A percentile compares a stretch with the other conserved stretches of the same genome.
Conservation (phyloP, 2,329 filamentous ascomycete species). For the Rhynchosporium agropyri region DNA sequence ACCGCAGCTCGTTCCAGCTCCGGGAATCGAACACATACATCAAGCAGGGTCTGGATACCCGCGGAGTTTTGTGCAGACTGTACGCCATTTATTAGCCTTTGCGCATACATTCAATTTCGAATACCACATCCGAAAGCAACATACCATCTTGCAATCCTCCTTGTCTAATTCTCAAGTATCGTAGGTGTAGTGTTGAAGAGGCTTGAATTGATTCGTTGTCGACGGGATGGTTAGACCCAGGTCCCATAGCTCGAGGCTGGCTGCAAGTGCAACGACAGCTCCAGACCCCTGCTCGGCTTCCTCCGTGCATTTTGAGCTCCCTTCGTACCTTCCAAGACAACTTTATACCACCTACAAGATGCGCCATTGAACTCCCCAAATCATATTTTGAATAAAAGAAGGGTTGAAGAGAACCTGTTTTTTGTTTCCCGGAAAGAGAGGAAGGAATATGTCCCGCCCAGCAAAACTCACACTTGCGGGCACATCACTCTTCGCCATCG, state of each 20-base stretch:
- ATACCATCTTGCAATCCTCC: slow-evolving; percentile 37
- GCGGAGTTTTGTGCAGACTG: slow-evolving; percentile 98
- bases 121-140: slow-evolving; percentile 12
- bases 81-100: slow-evolving; percentile 32
- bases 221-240: slow-evolving; percentile 24
- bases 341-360: neutral
- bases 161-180: slow-evolving; percentile 21
- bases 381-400: neutral
- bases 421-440: neutral
- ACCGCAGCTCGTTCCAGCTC: slow-evolving; percentile 1
- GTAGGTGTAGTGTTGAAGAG: slow-evolving; percentile 18
- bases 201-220: slow-evolving; percentile 27
- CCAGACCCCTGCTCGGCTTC: slow-evolving; percentile 34
- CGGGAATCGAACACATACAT: slow-evolving; percentile 64
- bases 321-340: neutral
- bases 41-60: slow-evolving; percentile 97
- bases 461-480: slow-evolving; percentile 83
- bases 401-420: neutral
- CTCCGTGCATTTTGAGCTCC: slow-evolving; percentile 23
- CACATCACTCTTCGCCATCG: slow-evolving; percentile 74
- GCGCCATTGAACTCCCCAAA: slow-evolving; percentile 1
- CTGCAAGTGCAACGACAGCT: slow-evolving; percentile 33
- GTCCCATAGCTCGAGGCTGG: slow-evolving; percentile 21
- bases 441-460: slow-evolving; percentile 74
- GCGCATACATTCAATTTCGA: neutral